phyloP scores from a whole-genome alignment of 179 eudicot genomes.

The Silene vulgaris region DNA sequence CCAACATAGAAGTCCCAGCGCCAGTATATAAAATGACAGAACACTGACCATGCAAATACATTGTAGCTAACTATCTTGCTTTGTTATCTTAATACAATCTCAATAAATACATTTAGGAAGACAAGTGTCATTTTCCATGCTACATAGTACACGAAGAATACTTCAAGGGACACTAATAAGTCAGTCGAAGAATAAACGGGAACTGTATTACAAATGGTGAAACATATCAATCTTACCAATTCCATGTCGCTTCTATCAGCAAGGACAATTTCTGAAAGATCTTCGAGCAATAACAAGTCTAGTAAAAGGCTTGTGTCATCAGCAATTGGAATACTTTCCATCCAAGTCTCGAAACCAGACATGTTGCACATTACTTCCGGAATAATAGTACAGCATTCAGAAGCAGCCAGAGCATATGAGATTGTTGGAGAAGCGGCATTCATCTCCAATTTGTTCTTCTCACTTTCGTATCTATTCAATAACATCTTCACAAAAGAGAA shows the following conservation, averaged over 20 bases:
- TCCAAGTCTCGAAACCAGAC: slow-evolving; percentile 60
- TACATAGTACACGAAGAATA: not conserved
- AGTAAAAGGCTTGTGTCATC: slow-evolving; percentile 60
- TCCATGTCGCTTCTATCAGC: slow-evolving; percentile 40
- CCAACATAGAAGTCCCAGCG: too few species aligned
- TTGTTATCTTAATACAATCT: too few species aligned
- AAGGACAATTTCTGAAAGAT: slow-evolving; percentile 45
- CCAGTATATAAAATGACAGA: too few species aligned
- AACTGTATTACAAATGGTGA: not conserved
- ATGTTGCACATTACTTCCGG: slow-evolving; percentile 43
- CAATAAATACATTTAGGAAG: too few species aligned
- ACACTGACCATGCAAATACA: too few species aligned
- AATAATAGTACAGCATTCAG: slow-evolving; percentile 51
- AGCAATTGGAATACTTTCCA: slow-evolving; percentile 50
- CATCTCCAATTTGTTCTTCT: slow-evolving; percentile 44
- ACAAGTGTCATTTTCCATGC: too few species aligned
- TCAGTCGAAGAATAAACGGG: not conserved
- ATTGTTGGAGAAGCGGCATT: slow-evolving; percentile 27
- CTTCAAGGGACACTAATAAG: not conserved
- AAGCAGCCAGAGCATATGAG: slow-evolving; percentile 24
- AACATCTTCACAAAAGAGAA: slow-evolving; percentile 47
- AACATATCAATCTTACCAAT: slow-evolving; percentile 34
- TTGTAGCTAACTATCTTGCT: too few species aligned
- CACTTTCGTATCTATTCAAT: slow-evolving; percentile 45
- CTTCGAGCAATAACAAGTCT: slow-evolving; percentile 62